These are phyloP conservation scores for Candida succiphila DNA, from an alignment of 805 yeast species.

Conservation along the genomic window DNA sequence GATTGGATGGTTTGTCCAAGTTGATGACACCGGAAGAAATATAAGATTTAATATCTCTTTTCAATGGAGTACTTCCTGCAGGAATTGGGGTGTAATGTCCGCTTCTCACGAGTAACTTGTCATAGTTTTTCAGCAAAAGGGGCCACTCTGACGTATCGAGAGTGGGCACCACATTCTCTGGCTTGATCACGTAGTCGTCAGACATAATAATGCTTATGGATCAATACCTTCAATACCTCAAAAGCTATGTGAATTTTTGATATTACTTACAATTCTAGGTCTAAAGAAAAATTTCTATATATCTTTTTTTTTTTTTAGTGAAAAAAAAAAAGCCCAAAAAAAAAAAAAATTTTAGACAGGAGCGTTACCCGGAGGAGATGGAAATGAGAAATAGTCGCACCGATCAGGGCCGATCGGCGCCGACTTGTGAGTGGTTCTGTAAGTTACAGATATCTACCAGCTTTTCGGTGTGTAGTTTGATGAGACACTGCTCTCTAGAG, in stretches of 20 bases:
- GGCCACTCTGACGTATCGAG: slow-evolving; percentile 95
- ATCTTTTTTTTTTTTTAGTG: no score
- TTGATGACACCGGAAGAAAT: slow-evolving; percentile 93
- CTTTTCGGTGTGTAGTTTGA: slow-evolving; percentile 36
- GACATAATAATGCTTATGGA: slow-evolving; percentile 12
- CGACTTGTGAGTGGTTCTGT: slow-evolving; percentile 1
- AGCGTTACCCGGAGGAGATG: no score
- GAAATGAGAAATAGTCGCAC: no score
- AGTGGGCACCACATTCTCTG: slow-evolving; percentile 69
- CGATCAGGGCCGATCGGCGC: no score
- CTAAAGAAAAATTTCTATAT: no score
- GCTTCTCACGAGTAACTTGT: slow-evolving; percentile 86
- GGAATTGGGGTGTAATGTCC: slow-evolving; percentile 98
- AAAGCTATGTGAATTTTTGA: no score
- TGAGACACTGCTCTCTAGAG: slow-evolving; percentile 55
- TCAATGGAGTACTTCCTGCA: slow-evolving; percentile 87
- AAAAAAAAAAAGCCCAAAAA: neutral
- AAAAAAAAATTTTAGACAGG: neutral
- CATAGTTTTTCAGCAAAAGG: slow-evolving; percentile 83
- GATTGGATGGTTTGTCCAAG: slow-evolving; percentile 96
- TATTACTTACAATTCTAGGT: no score
- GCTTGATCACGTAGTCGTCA: slow-evolving; percentile 74
- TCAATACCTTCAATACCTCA: no score
- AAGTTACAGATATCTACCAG: slow-evolving; percentile 11
- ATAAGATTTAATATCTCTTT: slow-evolving; percentile 86